Conservation (phyloP, 768 basidiomycete species). For the Piloderma croceum region DNA sequence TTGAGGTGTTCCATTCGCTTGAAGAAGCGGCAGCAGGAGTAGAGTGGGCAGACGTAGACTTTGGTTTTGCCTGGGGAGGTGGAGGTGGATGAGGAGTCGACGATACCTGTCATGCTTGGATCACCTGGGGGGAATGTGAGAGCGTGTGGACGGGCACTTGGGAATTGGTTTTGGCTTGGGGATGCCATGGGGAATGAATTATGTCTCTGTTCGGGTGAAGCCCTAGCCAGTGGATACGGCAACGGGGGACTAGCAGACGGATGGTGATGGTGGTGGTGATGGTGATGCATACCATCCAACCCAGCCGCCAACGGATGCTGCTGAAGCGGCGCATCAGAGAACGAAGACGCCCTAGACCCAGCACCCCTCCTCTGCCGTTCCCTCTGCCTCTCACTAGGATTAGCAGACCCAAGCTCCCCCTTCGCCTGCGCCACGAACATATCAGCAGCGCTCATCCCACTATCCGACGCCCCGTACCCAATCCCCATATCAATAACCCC, state of each 20-base stretch:
- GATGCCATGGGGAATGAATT: too few relatives aligned
- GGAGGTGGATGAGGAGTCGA: slow-evolving; percentile 5
- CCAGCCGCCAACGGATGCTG: neutral
- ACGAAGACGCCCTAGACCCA: neutral
- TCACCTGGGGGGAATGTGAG: neutral
- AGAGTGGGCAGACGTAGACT: slow-evolving; percentile 77
- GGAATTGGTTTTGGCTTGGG: neutral
- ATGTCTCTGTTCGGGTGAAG: too few relatives aligned
- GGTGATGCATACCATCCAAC: neutral
- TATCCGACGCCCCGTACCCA: slow-evolving; percentile 26
- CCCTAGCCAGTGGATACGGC: too few relatives aligned
- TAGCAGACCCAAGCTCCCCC: slow-evolving; percentile 39
- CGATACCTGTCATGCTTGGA: too few relatives aligned
- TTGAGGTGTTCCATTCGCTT: slow-evolving; percentile 91
- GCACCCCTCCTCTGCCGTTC: neutral
- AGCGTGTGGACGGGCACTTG: neutral
- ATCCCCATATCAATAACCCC: slow-evolving; percentile 16
- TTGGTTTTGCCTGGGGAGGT: slow-evolving; percentile 40
- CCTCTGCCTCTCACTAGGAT: neutral
- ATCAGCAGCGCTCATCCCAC: slow-evolving; percentile 50
- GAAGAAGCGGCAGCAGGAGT: slow-evolving; percentile 80
- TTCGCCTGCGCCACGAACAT: slow-evolving; percentile 61
- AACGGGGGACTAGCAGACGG: neutral
- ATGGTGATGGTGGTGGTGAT: neutral
- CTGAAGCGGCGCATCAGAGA: neutral